Evolutionary conservation across 1,139 yeast species (phyloP), one percentile per base, ranked within the genome.

Genomic region (Blastobotrys persicus): DNA sequence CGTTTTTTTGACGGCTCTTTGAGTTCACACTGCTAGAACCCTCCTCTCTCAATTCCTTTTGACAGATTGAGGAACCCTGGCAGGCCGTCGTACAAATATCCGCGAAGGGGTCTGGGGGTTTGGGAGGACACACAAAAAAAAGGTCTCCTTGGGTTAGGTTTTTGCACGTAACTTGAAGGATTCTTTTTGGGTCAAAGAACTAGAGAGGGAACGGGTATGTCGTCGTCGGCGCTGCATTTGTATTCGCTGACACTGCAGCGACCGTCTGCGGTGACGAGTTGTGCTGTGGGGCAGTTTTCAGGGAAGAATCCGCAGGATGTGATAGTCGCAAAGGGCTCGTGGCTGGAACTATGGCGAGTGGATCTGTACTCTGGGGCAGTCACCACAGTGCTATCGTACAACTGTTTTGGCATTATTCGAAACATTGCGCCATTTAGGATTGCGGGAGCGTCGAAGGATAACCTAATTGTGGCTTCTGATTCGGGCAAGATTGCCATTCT

Each of bases 391-490:
- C 61, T 70, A 5, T 61, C 67, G 1, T 80, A 79, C 51, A 75
- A 79, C 37, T 60, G 79, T 1, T 85, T 85, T 68, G 84, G 86
- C 1, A 74, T 78, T 12, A 71, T 91, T 6, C 73, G 89, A 46
- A 60, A 72, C 11, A 68, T 88, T 16, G 75, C 71, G 2, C 70
- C 75, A 26, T 70, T 86, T 48, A 74, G 80, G 19, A 65, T 77
- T 11, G 72, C 79, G 0, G 88, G 85, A 0, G 65, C 79, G 0
- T 63, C 71, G 0, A 73, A 72, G 47, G 94, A 88, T 57, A 71
- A 72, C 35, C 58, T 91, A 20, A 77, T 85, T n/a, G 66, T 88
- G 2, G 78, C 94, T 0, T 80, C 95, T 0, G 98, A 91, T 62
- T 79, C 95, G 1, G 98, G 98, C 0, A 79, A 80, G 50, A 58